Conservation (phyloP, 371 early-diverging fungal species). For the Mortierella sp. region DNA sequence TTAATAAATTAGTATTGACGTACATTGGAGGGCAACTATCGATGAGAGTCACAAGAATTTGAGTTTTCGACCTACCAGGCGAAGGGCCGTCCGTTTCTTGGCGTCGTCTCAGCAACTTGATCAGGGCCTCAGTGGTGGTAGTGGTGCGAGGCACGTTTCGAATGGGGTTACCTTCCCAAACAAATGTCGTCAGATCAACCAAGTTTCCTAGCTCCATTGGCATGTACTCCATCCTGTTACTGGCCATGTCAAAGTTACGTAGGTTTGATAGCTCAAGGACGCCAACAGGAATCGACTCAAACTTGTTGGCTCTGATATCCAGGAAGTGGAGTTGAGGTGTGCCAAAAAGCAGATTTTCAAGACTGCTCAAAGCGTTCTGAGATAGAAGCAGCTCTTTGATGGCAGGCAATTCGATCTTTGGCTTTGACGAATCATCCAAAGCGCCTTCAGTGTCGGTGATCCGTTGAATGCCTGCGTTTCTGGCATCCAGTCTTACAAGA, state of each 20-base stretch:
- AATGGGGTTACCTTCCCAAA: slow-evolving; percentile 72
- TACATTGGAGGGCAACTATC: too few species aligned
- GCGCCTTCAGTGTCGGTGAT: slow-evolving; percentile 35
- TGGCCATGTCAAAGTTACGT: slow-evolving; percentile 75
- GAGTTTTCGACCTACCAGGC: slow-evolving; percentile 14
- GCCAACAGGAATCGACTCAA: slow-evolving; percentile 67
- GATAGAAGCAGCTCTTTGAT: slow-evolving; percentile 70
- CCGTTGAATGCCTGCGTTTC: slow-evolving; percentile 62
- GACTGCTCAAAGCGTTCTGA: slow-evolving; percentile 60
- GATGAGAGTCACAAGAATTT: not conserved
- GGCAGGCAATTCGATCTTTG: slow-evolving; percentile 60
- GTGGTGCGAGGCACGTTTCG: slow-evolving; percentile 60
- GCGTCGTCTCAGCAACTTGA: slow-evolving; percentile 62
- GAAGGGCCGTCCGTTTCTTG: slow-evolving; percentile 35
- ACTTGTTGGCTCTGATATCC: slow-evolving; percentile 74
- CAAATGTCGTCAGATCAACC: slow-evolving; percentile 60
- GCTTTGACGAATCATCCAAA: slow-evolving; percentile 29
- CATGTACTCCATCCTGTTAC: slow-evolving; percentile 66
- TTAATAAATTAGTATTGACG: not conserved
- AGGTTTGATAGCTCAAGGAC: slow-evolving; percentile 60
- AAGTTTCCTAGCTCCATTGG: slow-evolving; percentile 70
- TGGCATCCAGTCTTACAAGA: slow-evolving; percentile 70
- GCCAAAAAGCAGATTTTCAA: slow-evolving; percentile 45
- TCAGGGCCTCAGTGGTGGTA: slow-evolving; percentile 62
- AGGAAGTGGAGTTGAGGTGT: slow-evolving; percentile 68